A percentile compares a stretch with the other conserved stretches of the same genome.
Evolutionary conservation across 2,329 filamentous ascomycete genomes (phyloP).

Genomic region (Emmonsia crescens): DNA sequence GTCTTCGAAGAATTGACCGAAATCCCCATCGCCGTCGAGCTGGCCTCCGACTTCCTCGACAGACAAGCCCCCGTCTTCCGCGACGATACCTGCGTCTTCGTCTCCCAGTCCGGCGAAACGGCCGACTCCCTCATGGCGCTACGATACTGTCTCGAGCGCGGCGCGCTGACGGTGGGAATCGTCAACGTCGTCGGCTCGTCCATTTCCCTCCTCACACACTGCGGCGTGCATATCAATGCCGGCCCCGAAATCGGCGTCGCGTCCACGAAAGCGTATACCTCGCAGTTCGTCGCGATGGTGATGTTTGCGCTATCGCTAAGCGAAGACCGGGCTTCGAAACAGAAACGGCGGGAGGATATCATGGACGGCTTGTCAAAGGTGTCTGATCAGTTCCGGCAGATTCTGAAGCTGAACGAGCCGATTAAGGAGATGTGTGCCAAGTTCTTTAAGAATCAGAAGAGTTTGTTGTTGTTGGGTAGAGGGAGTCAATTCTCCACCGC

Average conservation of each 20-base stretch:
- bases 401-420: slow-evolving; percentile 78
- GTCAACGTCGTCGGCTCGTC: slow-evolving; percentile 98
- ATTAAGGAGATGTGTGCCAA: slow-evolving; percentile 92
- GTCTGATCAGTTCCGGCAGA: slow-evolving; percentile 82
- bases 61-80: slow-evolving; percentile 95
- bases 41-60: slow-evolving; percentile 97
- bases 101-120: slow-evolving; percentile 97
- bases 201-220: slow-evolving; percentile 97
- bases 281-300: slow-evolving; percentile 98
- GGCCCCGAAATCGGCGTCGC: slow-evolving; percentile 98
- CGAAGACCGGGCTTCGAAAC: slow-evolving; percentile 93
- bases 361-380: slow-evolving; percentile 85
- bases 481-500: slow-evolving; percentile 96
- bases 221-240: slow-evolving; percentile 98
- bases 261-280: slow-evolving; percentile 98
- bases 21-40: slow-evolving; percentile 92
- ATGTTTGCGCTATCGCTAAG: slow-evolving; percentile 97
- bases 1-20: slow-evolving; percentile 96
- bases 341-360: slow-evolving; percentile 83
- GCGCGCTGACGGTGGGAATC: slow-evolving; percentile 91
- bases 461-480: slow-evolving; percentile 80
- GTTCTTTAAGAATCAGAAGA: slow-evolving; percentile 96
- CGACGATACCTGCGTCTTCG: slow-evolving; percentile 97
- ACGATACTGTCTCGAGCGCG: slow-evolving; percentile 94
- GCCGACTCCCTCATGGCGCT: slow-evolving; percentile 95